These are phyloP conservation scores for Lachancea thermotolerans DNA, from an alignment of 805 yeast genomes.

Conservation along the genomic window DNA sequence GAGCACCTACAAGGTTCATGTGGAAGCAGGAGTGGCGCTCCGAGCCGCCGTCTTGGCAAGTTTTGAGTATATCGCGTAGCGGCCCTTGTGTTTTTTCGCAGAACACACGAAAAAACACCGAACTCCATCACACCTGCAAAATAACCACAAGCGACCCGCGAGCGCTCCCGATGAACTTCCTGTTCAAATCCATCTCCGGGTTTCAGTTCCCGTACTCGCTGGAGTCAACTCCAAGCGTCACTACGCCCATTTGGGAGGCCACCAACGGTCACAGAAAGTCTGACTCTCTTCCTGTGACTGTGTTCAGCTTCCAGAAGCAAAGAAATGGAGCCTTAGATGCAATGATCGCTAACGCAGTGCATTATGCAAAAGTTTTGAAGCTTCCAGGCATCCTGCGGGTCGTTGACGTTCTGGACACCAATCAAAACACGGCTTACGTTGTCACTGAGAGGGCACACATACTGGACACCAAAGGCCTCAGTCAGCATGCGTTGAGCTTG, in stretches of 20 bases:
- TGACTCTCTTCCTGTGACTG: slow-evolving; percentile 25
- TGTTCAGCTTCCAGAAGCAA: slow-evolving; percentile 14
- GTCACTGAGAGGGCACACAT: slow-evolving; percentile 25
- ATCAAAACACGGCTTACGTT: slow-evolving; percentile 20
- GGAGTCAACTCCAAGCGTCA: slow-evolving; percentile 18
- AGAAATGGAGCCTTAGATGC: slow-evolving; percentile 15
- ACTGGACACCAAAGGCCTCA: slow-evolving; percentile 15
- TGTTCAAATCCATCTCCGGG: slow-evolving; percentile 28
- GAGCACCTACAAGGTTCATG: neutral
- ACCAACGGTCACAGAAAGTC: slow-evolving; percentile 23
- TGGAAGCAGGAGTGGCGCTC: no score
- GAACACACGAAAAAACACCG: neutral
- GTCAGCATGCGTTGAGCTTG: slow-evolving; percentile 16
- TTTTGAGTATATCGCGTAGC: no score
- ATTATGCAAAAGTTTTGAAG: slow-evolving; percentile 22
- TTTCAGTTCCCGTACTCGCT: slow-evolving; percentile 29
- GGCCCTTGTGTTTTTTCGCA: no score
- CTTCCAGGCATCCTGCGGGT: slow-evolving; percentile 29
- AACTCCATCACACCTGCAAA: no score
- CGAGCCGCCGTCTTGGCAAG: no score
- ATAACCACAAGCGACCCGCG: no score
- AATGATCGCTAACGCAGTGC: slow-evolving; percentile 21
- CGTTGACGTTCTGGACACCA: slow-evolving; percentile 25
- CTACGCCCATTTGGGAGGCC: slow-evolving; percentile 24
- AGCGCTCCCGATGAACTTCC: slow-evolving; percentile 22